Conservation (phyloP, 805 yeast species). For the Lachancea lanzarotensis region DNA sequence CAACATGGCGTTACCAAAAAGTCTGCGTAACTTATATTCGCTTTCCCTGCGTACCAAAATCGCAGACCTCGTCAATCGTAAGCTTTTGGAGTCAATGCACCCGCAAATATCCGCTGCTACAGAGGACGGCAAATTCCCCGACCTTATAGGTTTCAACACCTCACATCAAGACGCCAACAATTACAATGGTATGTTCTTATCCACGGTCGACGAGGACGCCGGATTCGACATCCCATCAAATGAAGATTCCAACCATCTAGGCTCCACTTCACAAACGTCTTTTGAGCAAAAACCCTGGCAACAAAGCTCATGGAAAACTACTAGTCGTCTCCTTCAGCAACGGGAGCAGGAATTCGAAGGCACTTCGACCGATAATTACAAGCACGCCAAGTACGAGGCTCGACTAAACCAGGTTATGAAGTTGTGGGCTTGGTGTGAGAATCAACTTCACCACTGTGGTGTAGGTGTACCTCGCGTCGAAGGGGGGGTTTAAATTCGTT, state of each 20-base stretch:
- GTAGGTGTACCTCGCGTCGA: conserved; percentile 34
- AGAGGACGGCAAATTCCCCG: conserved; percentile 15
- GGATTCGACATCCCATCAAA: conserved; percentile 10
- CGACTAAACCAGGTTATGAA: conserved; percentile 49
- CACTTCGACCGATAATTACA: conserved; percentile 2
- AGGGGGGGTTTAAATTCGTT: conserved; percentile 7
- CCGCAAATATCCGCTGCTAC: conserved; percentile 14
- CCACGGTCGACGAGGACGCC: conserved; percentile 13
- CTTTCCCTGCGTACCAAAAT: conserved; percentile 56
- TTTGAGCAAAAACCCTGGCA: conserved; percentile 6
- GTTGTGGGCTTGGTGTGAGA: conserved; percentile 61
- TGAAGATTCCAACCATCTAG: conserved; percentile 10
- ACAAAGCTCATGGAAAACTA: conserved; percentile 13
- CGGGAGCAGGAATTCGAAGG: conserved; percentile 2
- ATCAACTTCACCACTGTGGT: conserved; percentile 37
- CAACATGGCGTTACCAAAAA: conserved; percentile 45
- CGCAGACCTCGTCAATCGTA: conserved; percentile 63
- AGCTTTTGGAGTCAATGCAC: conserved; percentile 22
- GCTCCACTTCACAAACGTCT: conserved; percentile 8
- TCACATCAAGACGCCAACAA: conserved; percentile 9
- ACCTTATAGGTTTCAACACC: conserved; percentile 15
- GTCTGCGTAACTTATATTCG: conserved; percentile 50
- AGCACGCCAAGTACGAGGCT: conserved; percentile 23
- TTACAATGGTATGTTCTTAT: conserved; percentile 14
- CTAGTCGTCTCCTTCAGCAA: conserved; percentile 12